Conservation (phyloP, 1,284 basidiomycete genomes). For the Papiliotrema laurentii region DNA sequence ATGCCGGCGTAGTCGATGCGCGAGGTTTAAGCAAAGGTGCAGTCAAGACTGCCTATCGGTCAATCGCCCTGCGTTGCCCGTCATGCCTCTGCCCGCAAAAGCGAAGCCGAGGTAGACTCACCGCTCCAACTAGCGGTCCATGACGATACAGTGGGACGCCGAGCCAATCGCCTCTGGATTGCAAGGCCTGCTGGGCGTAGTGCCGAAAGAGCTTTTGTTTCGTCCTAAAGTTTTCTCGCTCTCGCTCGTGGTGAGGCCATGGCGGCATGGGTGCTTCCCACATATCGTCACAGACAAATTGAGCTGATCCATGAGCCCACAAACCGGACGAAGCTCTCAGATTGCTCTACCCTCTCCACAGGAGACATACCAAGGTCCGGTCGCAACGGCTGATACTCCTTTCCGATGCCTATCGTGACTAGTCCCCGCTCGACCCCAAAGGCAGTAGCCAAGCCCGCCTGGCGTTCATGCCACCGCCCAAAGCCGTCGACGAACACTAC, state of each 20-base stretch:
- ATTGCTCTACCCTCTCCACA: neutral
- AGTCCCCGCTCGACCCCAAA: constrained; percentile 2
- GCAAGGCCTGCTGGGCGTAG: neutral
- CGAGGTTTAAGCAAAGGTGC: neutral
- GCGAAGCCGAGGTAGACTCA: neutral
- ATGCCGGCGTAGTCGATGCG: neutral
- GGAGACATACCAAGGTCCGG: constrained; percentile 2
- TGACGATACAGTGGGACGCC: neutral
- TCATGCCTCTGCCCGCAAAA: too few species aligned
- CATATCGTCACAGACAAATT: neutral
- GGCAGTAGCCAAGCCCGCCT: constrained; percentile 4
- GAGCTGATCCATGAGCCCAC: neutral
- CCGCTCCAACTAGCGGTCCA: constrained; percentile 1
- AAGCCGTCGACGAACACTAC: constrained; percentile 4
- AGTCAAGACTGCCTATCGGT: neutral
- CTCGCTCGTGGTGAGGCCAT: too few species aligned
- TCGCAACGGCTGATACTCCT: constrained; percentile 6
- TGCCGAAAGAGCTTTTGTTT: neutral
- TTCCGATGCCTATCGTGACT: constrained; percentile 2
- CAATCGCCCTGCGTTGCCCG: neutral
- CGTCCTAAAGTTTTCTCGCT: neutral
- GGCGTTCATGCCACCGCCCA: constrained; percentile 5
- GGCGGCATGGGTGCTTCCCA: neutral
- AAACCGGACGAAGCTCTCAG: neutral
- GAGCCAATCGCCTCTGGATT: neutral